Conservation (phyloP, 768 basidiomycete species). For the Mycena polygramma region DNA sequence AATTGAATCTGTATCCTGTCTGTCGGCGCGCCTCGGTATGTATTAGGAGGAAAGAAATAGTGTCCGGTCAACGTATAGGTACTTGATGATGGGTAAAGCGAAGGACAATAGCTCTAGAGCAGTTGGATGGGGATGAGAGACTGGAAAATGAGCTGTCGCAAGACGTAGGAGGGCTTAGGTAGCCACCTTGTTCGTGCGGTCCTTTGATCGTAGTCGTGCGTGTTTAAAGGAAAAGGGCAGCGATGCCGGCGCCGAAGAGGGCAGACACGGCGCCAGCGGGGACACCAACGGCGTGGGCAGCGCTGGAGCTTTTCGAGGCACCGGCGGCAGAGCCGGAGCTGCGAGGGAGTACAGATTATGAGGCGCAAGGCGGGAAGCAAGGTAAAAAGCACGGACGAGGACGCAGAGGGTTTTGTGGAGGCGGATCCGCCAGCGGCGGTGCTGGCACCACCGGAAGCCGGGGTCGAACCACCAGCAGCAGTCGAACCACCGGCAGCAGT, state of each 20-base stretch:
- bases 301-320: constrained; percentile 40
- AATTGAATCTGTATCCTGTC: constrained; percentile 17
- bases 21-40: constrained; percentile 8
- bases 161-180: constrained; percentile 15
- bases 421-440: constrained; percentile 30
- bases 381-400: constrained; percentile 11
- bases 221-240: constrained; percentile 59
- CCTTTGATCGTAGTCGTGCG: constrained; percentile 8
- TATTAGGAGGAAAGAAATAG: constrained; percentile 29
- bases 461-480: neutral
- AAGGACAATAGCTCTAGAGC: constrained; percentile 37
- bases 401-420: constrained; percentile 21
- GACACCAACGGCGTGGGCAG: constrained; percentile 48
- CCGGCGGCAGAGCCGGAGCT: constrained; percentile 31
- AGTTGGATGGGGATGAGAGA: constrained; percentile 13
- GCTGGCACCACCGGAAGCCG: constrained; percentile 1
- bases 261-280: constrained; percentile 49
- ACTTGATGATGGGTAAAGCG: constrained; percentile 37
- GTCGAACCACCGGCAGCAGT: neutral
- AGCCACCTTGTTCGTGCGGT: constrained; percentile 36
- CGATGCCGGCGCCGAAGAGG: constrained; percentile 55
- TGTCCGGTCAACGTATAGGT: constrained; percentile 29
- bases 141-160: constrained; percentile 18
- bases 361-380: neutral
- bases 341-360: neutral